phyloP scores from a whole-genome alignment of 2,329 filamentous ascomycete genomes.

The Aspergillus fumigatus region DNA sequence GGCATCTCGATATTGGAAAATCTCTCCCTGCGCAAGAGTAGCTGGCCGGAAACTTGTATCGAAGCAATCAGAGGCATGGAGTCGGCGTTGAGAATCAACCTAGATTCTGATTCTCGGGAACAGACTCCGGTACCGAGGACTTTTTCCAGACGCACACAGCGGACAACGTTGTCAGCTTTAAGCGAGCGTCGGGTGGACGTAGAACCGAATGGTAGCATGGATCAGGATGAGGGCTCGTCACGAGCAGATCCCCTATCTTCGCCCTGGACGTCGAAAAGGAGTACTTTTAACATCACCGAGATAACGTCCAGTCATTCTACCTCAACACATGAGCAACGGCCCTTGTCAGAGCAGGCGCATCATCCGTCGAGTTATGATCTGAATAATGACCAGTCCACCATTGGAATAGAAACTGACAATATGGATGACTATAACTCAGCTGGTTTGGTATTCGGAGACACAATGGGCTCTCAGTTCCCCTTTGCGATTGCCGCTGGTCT shows the following conservation, averaged over 20 bases:
- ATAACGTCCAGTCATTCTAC: not conserved
- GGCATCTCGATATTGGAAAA: conserved; percentile 31
- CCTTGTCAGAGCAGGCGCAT: not conserved
- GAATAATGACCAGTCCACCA: not conserved
- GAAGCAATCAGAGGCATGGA: conserved; percentile 33
- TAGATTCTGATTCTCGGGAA: not conserved
- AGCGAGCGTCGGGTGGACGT: not conserved
- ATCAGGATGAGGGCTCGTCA: not conserved
- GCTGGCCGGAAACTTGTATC: conserved; percentile 39
- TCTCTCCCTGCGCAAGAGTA: conserved; percentile 29
- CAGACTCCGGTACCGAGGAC: not conserved
- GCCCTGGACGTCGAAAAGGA: not conserved
- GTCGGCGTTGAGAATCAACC: conserved; percentile 18
- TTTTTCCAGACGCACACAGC: not conserved
- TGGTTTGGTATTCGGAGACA: not conserved
- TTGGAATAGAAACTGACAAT: not conserved
- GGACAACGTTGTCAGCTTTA: not conserved
- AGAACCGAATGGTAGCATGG: not conserved
- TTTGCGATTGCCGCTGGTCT: not conserved
- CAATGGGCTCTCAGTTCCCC: not conserved
- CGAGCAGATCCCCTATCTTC: not conserved
- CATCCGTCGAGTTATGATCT: not conserved
- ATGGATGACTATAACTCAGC: not conserved
- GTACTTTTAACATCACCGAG: not conserved
- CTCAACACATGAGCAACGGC: not conserved